phyloP scores from a whole-genome alignment of 441 rosid species.

The Eugenia klotzschiana region DNA sequence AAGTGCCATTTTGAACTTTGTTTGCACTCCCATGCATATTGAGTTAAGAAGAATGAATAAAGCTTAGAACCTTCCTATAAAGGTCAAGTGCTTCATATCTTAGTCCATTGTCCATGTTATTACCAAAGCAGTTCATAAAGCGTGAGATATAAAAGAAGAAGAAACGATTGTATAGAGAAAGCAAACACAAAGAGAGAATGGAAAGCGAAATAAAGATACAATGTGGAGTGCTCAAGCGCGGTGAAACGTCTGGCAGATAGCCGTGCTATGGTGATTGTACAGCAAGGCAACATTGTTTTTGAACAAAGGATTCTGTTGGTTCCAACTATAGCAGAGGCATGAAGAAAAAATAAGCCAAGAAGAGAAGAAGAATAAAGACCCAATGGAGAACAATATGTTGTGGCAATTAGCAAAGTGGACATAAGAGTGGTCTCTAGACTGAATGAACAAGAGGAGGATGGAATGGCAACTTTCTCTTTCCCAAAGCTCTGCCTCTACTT shows the following conservation, averaged over 20 bases:
- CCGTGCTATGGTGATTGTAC: not conserved
- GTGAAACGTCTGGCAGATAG: not conserved
- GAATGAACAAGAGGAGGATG: not conserved
- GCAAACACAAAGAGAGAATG: not conserved
- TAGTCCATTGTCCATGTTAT: not conserved
- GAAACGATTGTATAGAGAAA: not conserved
- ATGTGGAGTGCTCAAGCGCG: not conserved
- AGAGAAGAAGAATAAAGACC: not conserved
- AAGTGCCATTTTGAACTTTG: not conserved
- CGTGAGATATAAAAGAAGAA: not conserved
- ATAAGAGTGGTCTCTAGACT: not conserved
- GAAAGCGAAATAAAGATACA: not conserved
- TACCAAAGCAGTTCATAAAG: not conserved
- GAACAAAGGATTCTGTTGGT: not conserved
- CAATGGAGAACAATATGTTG: not conserved
- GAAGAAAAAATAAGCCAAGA: not conserved
- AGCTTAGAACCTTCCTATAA: not conserved
- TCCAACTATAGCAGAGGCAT: not conserved
- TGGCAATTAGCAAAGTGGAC: not conserved
- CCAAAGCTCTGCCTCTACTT: not conserved
- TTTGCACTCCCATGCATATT: not conserved
- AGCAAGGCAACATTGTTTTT: not conserved
- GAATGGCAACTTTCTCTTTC: not conserved
- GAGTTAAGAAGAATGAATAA: not conserved
- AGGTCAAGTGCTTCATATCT: not conserved